These are phyloP conservation scores for Backusella liffmaniae DNA, from an alignment of 192 early-diverging fungal genomes.

Conservation along the genomic window DNA sequence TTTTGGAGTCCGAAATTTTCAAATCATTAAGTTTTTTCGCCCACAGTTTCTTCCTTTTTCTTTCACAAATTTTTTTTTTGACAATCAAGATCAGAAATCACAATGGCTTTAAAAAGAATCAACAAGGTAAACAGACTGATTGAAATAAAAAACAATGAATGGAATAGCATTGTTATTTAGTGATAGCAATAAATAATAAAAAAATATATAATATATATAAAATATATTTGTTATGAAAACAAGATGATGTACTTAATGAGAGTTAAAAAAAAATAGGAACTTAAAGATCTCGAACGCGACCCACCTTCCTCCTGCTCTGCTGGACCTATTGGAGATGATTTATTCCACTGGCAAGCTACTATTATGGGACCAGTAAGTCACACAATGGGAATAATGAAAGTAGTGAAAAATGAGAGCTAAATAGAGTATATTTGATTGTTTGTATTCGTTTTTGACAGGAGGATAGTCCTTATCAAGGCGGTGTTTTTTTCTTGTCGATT, in stretches of 20 bases:
- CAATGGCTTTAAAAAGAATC: slow-evolving; percentile 99
- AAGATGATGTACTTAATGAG: slow-evolving; percentile 5
- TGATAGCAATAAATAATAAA: background rate
- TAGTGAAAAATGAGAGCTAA: background rate
- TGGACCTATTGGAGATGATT: slow-evolving; percentile 90
- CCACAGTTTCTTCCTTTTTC: slow-evolving; percentile 6
- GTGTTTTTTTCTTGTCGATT: slow-evolving; percentile 97
- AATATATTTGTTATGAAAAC: background rate
- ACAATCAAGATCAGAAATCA: slow-evolving; percentile 5
- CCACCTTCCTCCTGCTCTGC: slow-evolving; percentile 98
- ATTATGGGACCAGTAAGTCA: slow-evolving; percentile 94
- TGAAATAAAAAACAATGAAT: background rate
- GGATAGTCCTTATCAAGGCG: slow-evolving; percentile 91
- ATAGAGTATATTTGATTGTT: background rate
- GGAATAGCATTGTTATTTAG: background rate
- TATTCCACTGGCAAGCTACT: slow-evolving; percentile 97
- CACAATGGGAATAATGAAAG: background rate
- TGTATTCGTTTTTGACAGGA: slow-evolving; percentile 45
- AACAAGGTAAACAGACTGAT: slow-evolving; percentile 78
- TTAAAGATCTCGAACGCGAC: slow-evolving; percentile 95
- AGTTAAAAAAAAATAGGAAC: slow-evolving; percentile 60
- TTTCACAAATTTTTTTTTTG: slow-evolving; percentile 14
- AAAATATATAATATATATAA: background rate
- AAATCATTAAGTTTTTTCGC: background rate
- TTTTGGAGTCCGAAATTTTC: background rate